These are phyloP conservation scores for Diaporthe sp. DNA, from an alignment of 2,329 filamentous ascomycete species.

Conservation along the genomic window DNA sequence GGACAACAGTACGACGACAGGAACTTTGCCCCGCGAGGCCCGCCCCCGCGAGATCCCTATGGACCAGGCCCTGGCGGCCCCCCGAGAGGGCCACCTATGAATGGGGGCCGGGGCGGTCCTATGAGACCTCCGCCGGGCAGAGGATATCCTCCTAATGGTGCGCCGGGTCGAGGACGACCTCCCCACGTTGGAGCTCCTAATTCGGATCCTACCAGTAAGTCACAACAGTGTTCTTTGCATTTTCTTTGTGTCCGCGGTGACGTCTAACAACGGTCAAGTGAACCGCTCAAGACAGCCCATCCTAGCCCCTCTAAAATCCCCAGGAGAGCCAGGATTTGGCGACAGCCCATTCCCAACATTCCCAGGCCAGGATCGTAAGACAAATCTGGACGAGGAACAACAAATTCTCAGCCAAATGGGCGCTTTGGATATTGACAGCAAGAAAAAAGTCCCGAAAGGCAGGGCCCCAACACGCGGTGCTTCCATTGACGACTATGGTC, in stretches of 20 bases:
- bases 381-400: conserved; percentile 53
- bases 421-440: conserved; percentile 48
- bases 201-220: conserved; percentile 56
- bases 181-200: conserved; percentile 50
- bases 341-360: conserved; percentile 55
- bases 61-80: conserved; percentile 51
- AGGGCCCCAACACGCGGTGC: conserved; percentile 36
- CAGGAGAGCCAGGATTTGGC: conserved; percentile 47
- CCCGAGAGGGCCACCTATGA: conserved; percentile 53
- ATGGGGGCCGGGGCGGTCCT: conserved; percentile 57
- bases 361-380: conserved; percentile 51
- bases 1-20: conserved; percentile 53
- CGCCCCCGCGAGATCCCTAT: conserved; percentile 57
- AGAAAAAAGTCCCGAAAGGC: conserved; percentile 30
- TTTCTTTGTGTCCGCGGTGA: conserved; percentile 25
- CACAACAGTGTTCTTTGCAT: conserved; percentile 16
- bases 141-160: conserved; percentile 46
- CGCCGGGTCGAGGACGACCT: conserved; percentile 51
- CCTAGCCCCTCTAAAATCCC: conserved; percentile 30
- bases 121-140: conserved; percentile 53
- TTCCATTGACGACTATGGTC: conserved; percentile 42
- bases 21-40: conserved; percentile 56
- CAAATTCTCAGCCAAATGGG: conserved; percentile 55
- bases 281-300: conserved; percentile 44
- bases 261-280: conserved; percentile 38